Percentiles rank a stretch among this genome's conserved stretches.
Evolutionary conservation across 2,329 filamentous ascomycete species (phyloP).

Genomic region (Grosmannia huntii): DNA sequence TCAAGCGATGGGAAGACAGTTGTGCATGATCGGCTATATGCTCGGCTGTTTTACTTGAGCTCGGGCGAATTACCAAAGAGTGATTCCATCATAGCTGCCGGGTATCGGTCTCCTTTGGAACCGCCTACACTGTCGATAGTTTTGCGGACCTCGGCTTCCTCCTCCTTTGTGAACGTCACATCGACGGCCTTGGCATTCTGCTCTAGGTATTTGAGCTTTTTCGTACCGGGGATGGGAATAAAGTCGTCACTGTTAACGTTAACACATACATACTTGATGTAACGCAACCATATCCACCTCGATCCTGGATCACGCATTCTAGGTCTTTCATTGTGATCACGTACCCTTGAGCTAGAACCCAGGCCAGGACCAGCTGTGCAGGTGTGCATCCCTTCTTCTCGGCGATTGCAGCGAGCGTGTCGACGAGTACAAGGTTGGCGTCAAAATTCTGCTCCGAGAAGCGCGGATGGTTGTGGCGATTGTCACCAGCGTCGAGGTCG

Average conservation of each 20-base stretch:
- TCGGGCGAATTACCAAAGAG: slow-evolving; percentile 3
- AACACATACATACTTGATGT: not conserved
- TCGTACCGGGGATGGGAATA: slow-evolving; percentile 43
- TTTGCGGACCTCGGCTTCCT: slow-evolving; percentile 20
- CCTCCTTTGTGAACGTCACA: slow-evolving; percentile 20
- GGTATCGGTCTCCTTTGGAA: slow-evolving; percentile 7
- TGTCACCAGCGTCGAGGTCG: not conserved
- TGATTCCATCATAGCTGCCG: not conserved
- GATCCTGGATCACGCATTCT: too few species aligned
- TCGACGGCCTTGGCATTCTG: slow-evolving; percentile 26
- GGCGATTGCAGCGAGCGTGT: slow-evolving; percentile 34
- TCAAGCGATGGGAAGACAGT: too few species aligned
- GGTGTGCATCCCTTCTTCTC: slow-evolving; percentile 40
- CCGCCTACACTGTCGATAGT: slow-evolving; percentile 11
- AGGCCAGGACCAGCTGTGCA: slow-evolving; percentile 47
- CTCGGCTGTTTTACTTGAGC: not conserved
- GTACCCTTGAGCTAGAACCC: slow-evolving; percentile 39
- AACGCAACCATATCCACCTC: too few species aligned
- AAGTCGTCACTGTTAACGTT: slow-evolving; percentile 28
- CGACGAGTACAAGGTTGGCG: slow-evolving; percentile 41
- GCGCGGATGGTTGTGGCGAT: slow-evolving; percentile 25
- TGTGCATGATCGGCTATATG: too few species aligned
- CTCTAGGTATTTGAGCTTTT: slow-evolving; percentile 31
- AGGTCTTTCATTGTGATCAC: not conserved
- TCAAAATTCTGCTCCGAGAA: slow-evolving; percentile 38